A percentile compares a stretch with the other conserved stretches of the same genome.
These are phyloP conservation scores for Aphanoascus verrucosus DNA, from an alignment of 2,329 filamentous ascomycete genomes.

Conservation along the genomic window DNA sequence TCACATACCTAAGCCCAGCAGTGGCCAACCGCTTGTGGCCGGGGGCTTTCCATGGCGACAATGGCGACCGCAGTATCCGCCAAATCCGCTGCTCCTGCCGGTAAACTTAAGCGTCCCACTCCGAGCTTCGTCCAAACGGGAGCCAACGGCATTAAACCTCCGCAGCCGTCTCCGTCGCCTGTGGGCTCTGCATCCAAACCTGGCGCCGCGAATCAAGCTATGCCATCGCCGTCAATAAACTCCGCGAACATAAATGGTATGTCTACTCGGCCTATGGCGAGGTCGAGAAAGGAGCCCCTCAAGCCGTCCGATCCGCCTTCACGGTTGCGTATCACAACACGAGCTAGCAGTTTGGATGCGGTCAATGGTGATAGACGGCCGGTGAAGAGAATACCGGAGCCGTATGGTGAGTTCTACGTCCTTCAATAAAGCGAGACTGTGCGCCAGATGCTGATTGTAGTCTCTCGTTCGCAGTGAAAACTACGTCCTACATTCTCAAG, in stretches of 20 bases:
- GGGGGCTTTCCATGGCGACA: constrained; percentile 15
- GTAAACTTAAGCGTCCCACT: constrained; percentile 58
- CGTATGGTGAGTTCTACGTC: constrained; percentile 32
- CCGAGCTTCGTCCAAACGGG: constrained; percentile 50
- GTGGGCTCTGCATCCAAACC: constrained; percentile 44
- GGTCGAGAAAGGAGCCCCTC: constrained; percentile 43
- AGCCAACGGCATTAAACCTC: constrained; percentile 47
- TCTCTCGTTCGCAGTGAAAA: constrained; percentile 49
- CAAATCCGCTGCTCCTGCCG: constrained; percentile 34
- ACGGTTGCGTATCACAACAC: constrained; percentile 27
- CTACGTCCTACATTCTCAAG: constrained; percentile 65
- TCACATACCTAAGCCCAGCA: not conserved
- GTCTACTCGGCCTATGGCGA: constrained; percentile 21
- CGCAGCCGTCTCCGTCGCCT: constrained; percentile 51
- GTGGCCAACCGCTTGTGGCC: constrained; percentile 1
- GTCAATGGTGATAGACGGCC: constrained; percentile 24
- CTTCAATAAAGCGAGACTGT: not conserved
- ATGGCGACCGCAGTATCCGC: constrained; percentile 39
- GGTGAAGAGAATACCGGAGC: constrained; percentile 34
- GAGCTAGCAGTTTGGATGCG: constrained; percentile 22
- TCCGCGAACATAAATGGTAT: constrained; percentile 37
- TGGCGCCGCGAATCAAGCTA: constrained; percentile 44
- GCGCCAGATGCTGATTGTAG: constrained; percentile 14
- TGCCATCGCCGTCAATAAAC: constrained; percentile 33
- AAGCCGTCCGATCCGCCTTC: constrained; percentile 27